Conservation (phyloP, 1,139 yeast genomes). For the Yamadazyma triangularis region DNA sequence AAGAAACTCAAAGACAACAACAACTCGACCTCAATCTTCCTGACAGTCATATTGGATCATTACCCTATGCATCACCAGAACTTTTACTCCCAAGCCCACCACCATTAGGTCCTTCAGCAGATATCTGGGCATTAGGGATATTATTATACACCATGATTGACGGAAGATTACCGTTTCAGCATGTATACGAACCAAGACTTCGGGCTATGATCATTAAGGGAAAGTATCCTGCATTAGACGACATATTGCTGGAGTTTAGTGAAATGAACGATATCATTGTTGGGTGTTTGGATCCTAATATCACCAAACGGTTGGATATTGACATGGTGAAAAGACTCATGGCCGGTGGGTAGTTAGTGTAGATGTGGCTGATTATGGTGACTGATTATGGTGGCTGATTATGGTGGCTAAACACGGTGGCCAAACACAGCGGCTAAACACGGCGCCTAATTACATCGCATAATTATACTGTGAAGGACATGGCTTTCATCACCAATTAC, state of each 20-base stretch:
- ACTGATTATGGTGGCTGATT: no score
- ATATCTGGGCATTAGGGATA: slow-evolving; percentile 90
- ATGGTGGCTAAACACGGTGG: no score
- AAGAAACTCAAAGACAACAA: slow-evolving; percentile 14
- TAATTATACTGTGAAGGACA: no score
- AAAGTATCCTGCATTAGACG: slow-evolving; percentile 43
- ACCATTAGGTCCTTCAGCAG: slow-evolving; percentile 69
- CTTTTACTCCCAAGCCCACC: slow-evolving; percentile 63
- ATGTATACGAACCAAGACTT: slow-evolving; percentile 73
- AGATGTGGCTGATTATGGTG: no score
- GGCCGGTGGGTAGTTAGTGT: no score
- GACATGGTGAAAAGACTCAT: slow-evolving; percentile 25
- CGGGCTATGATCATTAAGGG: slow-evolving; percentile 71
- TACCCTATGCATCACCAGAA: slow-evolving; percentile 93
- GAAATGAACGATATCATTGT: slow-evolving; percentile 41
- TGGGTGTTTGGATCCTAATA: slow-evolving; percentile 53
- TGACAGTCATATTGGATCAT: slow-evolving; percentile 74
- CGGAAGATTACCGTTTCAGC: slow-evolving; percentile 79
- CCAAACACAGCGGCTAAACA: no score
- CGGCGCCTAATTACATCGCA: no score
- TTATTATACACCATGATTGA: slow-evolving; percentile 66
- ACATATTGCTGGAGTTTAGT: slow-evolving; percentile 29
- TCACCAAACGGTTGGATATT: slow-evolving; percentile 49
- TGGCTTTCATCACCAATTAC: no score
- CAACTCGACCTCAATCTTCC: slow-evolving; percentile 36